A percentile compares a stretch with the other conserved stretches of the same genome.
Conservation (phyloP, 169 alveolate genomes). For the Plasmodium gallinaceum region DNA sequence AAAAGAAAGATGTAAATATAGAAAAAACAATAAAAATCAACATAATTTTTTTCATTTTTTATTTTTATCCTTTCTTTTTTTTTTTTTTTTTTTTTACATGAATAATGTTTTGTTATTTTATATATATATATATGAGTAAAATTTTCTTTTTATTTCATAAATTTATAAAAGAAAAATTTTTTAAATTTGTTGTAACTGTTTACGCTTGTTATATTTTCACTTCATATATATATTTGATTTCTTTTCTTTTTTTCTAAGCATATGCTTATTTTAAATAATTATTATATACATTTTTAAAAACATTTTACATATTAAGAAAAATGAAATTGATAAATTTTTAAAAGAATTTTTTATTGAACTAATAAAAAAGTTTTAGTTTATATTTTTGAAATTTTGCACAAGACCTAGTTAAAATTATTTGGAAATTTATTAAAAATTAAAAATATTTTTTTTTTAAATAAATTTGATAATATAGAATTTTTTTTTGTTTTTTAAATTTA, state of each 20-base stretch:
- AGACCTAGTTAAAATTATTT: too few species aligned
- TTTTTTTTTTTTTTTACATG: constrained; percentile 5
- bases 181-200: constrained; percentile 12
- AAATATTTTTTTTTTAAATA: too few species aligned
- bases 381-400: not conserved
- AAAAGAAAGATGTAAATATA: not conserved
- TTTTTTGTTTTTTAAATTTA: too few species aligned
- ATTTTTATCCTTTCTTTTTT: constrained; percentile 5
- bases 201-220: not conserved
- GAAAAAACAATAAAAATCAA: not conserved
- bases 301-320: not conserved
- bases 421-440: not conserved
- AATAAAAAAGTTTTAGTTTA: too few species aligned
- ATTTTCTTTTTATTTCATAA: not conserved
- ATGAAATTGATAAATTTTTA: too few species aligned
- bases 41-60: too few species aligned
- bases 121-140: constrained; percentile 8
- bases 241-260: not conserved
- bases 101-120: constrained; percentile 21
- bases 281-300: not conserved
- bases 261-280: not conserved
- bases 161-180: not conserved
- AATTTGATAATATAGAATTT: too few species aligned
- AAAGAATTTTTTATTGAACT: too few species aligned
- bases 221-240: not conserved